Percentiles rank a stretch among this genome's conserved stretches.
phyloP scores from a whole-genome alignment of 768 basidiomycete species.

The Tricholoma bakamatsutake region DNA sequence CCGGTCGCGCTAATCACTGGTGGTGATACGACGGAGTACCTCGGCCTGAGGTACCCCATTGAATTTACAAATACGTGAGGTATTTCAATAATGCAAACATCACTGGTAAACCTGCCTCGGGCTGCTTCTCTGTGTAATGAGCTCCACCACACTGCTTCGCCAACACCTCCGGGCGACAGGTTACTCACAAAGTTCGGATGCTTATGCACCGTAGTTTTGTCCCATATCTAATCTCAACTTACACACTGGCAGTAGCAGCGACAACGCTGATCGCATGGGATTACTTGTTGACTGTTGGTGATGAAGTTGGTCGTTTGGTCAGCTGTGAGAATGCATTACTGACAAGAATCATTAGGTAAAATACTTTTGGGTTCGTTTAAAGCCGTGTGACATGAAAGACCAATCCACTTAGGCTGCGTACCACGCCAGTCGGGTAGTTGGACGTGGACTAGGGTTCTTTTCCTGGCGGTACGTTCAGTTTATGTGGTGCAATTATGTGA shows the following conservation, averaged over 20 bases:
- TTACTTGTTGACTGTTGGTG: neutral
- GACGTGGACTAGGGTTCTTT: neutral
- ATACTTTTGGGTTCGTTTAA: neutral
- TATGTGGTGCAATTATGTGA: neutral
- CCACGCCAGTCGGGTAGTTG: neutral
- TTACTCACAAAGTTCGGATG: neutral
- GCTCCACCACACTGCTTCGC: too few relatives aligned
- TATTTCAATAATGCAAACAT: too few relatives aligned
- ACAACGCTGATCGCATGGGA: neutral
- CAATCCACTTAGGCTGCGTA: neutral
- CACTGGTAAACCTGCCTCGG: too few relatives aligned
- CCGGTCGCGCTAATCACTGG: too few relatives aligned
- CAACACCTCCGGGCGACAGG: neutral
- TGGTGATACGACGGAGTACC: too few relatives aligned
- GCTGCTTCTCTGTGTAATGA: too few relatives aligned
- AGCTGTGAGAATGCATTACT: neutral
- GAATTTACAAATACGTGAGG: too few relatives aligned
- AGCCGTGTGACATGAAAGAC: neutral
- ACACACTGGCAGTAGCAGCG: neutral
- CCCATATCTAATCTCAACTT: too few relatives aligned
- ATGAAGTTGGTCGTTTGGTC: neutral
- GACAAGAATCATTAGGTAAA: neutral
- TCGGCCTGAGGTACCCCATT: too few relatives aligned
- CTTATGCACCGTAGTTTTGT: too few relatives aligned
- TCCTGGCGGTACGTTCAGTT: neutral